A percentile compares a stretch with the other conserved stretches of the same genome.
Conservation (phyloP, 345 rosid species). For the Eucalyptus globulus region DNA sequence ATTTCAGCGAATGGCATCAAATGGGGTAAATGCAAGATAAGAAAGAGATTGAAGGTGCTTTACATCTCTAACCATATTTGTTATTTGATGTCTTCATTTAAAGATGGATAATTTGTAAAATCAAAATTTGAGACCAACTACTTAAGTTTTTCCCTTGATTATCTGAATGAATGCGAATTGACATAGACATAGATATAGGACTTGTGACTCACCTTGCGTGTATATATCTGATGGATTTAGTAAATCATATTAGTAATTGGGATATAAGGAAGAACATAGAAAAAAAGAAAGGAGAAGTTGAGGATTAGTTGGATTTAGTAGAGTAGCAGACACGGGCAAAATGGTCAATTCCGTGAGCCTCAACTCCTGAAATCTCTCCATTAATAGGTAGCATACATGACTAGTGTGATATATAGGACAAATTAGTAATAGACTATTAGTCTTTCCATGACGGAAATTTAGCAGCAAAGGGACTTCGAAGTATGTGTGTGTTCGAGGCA, state of each 20-base stretch:
- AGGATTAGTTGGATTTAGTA: background rate
- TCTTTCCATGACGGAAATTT: background rate
- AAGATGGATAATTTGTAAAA: background rate
- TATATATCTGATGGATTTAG: background rate
- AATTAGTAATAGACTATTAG: background rate
- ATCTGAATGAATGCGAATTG: background rate
- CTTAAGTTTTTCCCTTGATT: background rate
- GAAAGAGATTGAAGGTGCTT: background rate
- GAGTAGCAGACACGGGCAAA: background rate
- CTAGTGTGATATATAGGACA: background rate
- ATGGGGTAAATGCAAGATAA: background rate
- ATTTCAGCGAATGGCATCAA: background rate
- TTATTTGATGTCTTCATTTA: background rate
- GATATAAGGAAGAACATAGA: background rate
- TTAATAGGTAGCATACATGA: background rate
- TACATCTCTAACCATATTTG: background rate
- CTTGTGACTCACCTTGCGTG: background rate
- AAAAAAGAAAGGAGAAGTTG: background rate
- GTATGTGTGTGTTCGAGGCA: background rate
- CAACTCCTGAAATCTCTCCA: background rate
- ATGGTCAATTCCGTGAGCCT: background rate
- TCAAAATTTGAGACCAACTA: background rate
- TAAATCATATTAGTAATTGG: background rate
- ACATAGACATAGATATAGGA: background rate
- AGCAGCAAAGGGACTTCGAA: background rate